Evolutionary conservation across 345 rosid species (phyloP), one percentile per base, ranked within the genome.

Genomic region (Eucalyptus brandiana): DNA sequence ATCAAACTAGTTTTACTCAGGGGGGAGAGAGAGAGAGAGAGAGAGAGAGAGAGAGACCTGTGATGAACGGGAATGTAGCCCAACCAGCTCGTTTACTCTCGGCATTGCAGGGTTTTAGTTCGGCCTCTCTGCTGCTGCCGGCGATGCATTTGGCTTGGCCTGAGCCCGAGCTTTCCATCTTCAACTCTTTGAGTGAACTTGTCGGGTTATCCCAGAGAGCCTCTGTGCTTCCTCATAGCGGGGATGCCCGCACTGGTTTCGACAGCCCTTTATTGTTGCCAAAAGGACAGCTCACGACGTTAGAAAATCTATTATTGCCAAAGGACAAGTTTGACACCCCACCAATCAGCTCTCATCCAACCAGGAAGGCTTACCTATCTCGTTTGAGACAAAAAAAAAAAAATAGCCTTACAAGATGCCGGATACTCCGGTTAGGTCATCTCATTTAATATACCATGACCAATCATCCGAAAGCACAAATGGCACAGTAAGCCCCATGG

Each of bases 61-160:
- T 86, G 19, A 93, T 88, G 92, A 94, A 95, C 23, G 95, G 94
- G 86, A 93, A 91, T 53, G 97, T 94, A 58, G 91, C 87, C 96
- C 95, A 94, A 83, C 92, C 92, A 47, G 94, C 95, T 44, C 83
- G 89, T 58, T 93, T 92, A 12, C 86, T 32, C 24, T 47, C 47
- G 47, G 30, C 47, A 11, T 40, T 40, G 47, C 85, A 76, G 83
- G 24, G 85, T 21, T 40, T 40, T 40, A 76, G 47, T 24, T 21
- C 85, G 85, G 47, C 85, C 85, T 76, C 85, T 2, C 47, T 8
- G 30, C 24, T 11, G 85, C 44, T 23, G 47, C 47, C 85, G 16
- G 9, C 7, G 9, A 40, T 76, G 83, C 83, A 37, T 76, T 12
- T 76, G 83, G 83, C 47, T 76, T 76, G 23, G 85, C 30, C 42